Base-by-base conservation (phyloP, 1,284 basidiomycete genomes). In the Boletellus dicymbophilus region DNA sequence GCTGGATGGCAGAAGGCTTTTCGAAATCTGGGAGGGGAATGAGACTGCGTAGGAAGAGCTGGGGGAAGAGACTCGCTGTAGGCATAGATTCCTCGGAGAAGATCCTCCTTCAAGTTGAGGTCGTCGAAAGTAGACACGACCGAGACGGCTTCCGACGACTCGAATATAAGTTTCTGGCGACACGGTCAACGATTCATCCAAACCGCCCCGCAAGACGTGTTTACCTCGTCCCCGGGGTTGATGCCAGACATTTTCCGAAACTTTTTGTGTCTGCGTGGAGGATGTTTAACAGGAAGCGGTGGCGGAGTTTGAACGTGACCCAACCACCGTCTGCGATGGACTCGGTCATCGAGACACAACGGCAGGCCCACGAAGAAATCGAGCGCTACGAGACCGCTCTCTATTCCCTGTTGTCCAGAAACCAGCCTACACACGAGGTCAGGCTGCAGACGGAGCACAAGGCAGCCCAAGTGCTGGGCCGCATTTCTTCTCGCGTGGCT, bases 1-100 rank as follows among this genome's bases (percentile, higher is more conserved):
- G 95, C 75, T 99, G 96, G 68, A 99, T 99, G 44, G 96, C 96
- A 54, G 96, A 98, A 22, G 97, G 95, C 71, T 96, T 97, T 80
- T 99, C 97, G 64, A 99, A 99, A 74, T 96, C 94, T 97, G 15
- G 12, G 6, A 25, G n/a, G 30, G 20, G 16, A 18, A 18, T 49
- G 51, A 54, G 37, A 48, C 13, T 25, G 33, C 36, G 48, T 20
- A 49, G 27, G 26, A 38, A 43, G 22, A 23, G 1, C 2, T 7
- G 15, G 12, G 27, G 13, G 28, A 9, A 38, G 37, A 37, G 38
- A 82, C 92, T 58, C 59, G 97, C 95, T 97, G 79, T 99, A 99
- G 45, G 96, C 97, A 70, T 99, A 99, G 72, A 99, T 95, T 60
- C 97, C 97, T 54, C 97, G 88, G 44, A 98, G 74, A 37, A 99